Percentiles rank a stretch among this genome's conserved stretches.
Conservation (phyloP, 306 rosid genomes). For the Glycine tomentella region DNA sequence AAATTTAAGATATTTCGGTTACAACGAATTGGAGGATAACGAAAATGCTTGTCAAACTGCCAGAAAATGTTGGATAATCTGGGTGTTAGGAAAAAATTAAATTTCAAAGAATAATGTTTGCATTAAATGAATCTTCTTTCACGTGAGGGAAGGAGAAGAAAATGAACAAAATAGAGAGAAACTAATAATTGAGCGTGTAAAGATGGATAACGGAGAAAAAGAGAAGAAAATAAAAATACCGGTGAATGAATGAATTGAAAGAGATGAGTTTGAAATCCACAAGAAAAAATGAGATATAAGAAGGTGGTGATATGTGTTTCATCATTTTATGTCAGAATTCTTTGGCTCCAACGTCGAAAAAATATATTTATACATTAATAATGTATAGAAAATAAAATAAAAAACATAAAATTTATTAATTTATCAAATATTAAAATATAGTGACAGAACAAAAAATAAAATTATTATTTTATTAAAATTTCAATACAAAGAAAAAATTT, state of each 20-base stretch:
- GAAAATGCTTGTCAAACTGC: neutral
- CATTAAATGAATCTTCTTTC: neutral
- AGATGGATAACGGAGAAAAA: constrained; percentile 15
- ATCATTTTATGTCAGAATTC: constrained; percentile 21
- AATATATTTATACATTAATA: too few species aligned
- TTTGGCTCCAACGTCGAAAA: constrained; percentile 10
- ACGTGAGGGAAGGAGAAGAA: constrained; percentile 8
- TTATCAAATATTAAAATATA: too few species aligned
- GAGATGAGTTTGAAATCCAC: constrained; percentile 31
- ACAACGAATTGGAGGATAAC: constrained; percentile 1
- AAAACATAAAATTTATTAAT: too few species aligned
- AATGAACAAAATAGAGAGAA: neutral
- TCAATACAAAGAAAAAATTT: too few species aligned
- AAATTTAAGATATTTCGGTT: neutral
- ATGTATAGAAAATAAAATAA: too few species aligned
- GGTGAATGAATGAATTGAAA: constrained; percentile 41
- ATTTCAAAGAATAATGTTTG: neutral
- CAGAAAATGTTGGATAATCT: constrained; percentile 19
- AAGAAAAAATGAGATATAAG: constrained; percentile 22
- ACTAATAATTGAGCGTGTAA: neutral
- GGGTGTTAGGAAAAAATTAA: neutral
- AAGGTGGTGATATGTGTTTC: neutral
- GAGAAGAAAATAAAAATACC: constrained; percentile 20
- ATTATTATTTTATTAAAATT: too few species aligned
- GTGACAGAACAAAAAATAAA: too few species aligned